Percentiles rank a stretch among this genome's conserved stretches.
These are phyloP conservation scores for Mycena metata DNA, from an alignment of 768 basidiomycete species.

Conservation along the genomic window DNA sequence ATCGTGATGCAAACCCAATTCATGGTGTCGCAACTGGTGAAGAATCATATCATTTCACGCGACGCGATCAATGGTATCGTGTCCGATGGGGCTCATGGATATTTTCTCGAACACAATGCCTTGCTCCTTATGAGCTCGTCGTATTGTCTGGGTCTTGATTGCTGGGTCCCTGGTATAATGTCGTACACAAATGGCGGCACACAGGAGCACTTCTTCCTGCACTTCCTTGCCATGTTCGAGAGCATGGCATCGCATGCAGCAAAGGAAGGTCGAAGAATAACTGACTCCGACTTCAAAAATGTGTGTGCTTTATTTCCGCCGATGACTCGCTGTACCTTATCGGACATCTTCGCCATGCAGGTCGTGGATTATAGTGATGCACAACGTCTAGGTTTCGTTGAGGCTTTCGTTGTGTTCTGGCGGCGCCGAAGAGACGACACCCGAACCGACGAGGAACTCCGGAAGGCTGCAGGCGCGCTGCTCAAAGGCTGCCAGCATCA, in stretches of 20 bases:
- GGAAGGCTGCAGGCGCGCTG: slow-evolving; percentile 16
- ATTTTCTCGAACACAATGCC: slow-evolving; percentile 42
- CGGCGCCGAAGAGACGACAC: neutral
- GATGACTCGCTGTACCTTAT: neutral
- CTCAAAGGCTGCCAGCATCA: slow-evolving; percentile 51
- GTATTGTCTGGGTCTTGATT: slow-evolving; percentile 41
- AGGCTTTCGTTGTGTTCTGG: slow-evolving; percentile 47
- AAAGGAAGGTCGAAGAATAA: slow-evolving; percentile 19
- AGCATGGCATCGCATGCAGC: slow-evolving; percentile 45
- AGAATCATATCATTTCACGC: neutral
- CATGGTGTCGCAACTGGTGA: slow-evolving; percentile 38
- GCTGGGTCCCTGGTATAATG: slow-evolving; percentile 52
- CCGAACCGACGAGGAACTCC: slow-evolving; percentile 28
- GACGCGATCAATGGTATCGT: slow-evolving; percentile 50
- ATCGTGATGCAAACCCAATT: slow-evolving; percentile 38
- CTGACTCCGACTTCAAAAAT: slow-evolving; percentile 1
- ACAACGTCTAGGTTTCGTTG: slow-evolving; percentile 47
- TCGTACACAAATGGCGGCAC: slow-evolving; percentile 50
- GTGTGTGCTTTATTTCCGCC: slow-evolving; percentile 1
- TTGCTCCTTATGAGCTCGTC: slow-evolving; percentile 48
- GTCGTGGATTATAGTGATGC: slow-evolving; percentile 54
- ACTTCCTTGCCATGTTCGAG: slow-evolving; percentile 47
- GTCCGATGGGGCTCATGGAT: slow-evolving; percentile 53
- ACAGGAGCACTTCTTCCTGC: slow-evolving; percentile 46
- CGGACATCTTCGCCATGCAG: too few species aligned